Percentiles rank a stretch among this genome's conserved stretches.
Conservation (phyloP, 116 monocot genomes). For the Zostera marina region DNA sequence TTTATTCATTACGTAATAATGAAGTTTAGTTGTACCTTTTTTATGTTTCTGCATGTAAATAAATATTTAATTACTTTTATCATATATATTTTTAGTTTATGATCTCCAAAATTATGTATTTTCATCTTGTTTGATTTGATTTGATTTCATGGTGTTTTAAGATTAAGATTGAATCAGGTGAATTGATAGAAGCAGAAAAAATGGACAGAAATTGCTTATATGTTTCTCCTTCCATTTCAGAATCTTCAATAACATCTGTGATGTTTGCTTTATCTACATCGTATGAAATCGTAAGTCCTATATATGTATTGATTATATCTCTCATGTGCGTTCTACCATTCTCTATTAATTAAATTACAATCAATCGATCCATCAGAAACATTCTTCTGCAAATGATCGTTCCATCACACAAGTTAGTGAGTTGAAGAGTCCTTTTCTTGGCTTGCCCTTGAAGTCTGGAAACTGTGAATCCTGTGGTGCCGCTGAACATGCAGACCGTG, state of each 20-base stretch:
- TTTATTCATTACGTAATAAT: too few species aligned
- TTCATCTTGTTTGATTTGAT: background rate
- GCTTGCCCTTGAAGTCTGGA: slow-evolving; percentile 64
- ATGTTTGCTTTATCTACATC: slow-evolving; percentile 27
- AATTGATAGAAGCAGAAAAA: too few species aligned
- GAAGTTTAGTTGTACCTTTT: too few species aligned
- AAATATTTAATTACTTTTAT: too few species aligned
- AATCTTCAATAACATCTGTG: slow-evolving; percentile 21
- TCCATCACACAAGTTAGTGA: slow-evolving; percentile 67
- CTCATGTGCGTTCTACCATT: background rate
- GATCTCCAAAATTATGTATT: too few species aligned
- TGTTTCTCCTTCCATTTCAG: slow-evolving; percentile 10
- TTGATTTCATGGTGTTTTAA: too few species aligned
- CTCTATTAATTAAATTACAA: background rate
- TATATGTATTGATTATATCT: background rate
- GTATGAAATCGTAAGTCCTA: slow-evolving; percentile 34
- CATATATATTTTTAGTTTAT: too few species aligned
- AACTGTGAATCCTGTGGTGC: slow-evolving; percentile 95
- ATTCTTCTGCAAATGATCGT: slow-evolving; percentile 48
- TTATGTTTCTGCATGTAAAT: too few species aligned
- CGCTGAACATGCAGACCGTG: slow-evolving; percentile 55
- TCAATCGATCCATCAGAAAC: slow-evolving; percentile 21
- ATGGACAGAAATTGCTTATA: too few species aligned
- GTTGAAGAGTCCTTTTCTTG: slow-evolving; percentile 75
- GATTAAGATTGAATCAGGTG: too few species aligned